phyloP scores from a whole-genome alignment of 2,329 filamentous ascomycete species.

The Chalaropsis thielavioides region DNA sequence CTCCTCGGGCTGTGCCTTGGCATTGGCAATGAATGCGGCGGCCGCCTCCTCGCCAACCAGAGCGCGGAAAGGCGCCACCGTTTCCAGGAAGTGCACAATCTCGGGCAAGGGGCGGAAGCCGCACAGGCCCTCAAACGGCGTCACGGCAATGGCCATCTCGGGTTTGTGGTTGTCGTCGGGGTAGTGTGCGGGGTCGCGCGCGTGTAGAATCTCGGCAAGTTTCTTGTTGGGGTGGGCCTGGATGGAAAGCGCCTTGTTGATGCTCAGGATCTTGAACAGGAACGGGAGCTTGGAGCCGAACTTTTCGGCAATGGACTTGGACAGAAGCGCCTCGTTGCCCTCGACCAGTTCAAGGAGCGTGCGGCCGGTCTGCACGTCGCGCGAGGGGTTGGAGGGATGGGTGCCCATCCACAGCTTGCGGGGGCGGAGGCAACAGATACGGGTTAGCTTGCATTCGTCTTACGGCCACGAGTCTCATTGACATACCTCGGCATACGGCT shows the following conservation, averaged over 20 bases:
- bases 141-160: slow-evolving; percentile 97
- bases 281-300: slow-evolving; percentile 82
- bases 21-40: slow-evolving; percentile 39
- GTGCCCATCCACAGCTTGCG: slow-evolving; percentile 98
- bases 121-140: slow-evolving; percentile 88
- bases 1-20: slow-evolving; percentile 27
- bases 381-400: slow-evolving; percentile 88
- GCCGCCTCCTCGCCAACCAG: slow-evolving; percentile 54
- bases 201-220: slow-evolving; percentile 72
- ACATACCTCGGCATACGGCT: slow-evolving; percentile 82
- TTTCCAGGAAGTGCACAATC: slow-evolving; percentile 68
- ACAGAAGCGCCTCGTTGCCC: slow-evolving; percentile 74
- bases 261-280: slow-evolving; percentile 93
- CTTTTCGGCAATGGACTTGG: slow-evolving; percentile 52
- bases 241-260: slow-evolving; percentile 90
- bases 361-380: slow-evolving; percentile 69
- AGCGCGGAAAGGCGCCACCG: slow-evolving; percentile 40
- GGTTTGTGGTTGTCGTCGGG: slow-evolving; percentile 99
- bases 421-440: neutral
- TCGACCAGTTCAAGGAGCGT: slow-evolving; percentile 75
- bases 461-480: neutral
- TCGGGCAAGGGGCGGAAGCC: slow-evolving; percentile 82
- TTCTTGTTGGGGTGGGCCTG: slow-evolving; percentile 96
- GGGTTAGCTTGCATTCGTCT: neutral
- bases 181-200: slow-evolving; percentile 80